Evolutionary conservation across 148 eudicot genomes (phyloP).

Genomic region (Chenopodium formosanum): DNA sequence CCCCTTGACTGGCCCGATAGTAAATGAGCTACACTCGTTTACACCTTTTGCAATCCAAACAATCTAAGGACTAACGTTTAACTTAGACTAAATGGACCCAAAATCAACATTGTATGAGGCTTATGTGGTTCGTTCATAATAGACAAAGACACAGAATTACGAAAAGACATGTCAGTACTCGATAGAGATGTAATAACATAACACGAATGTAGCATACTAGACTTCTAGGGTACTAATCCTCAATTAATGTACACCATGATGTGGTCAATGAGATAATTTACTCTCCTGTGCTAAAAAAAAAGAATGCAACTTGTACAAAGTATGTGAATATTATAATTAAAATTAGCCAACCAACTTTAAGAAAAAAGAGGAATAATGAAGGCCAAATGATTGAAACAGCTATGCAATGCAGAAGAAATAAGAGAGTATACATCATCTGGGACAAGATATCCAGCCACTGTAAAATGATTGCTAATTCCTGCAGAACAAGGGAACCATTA

Average conservation of each 20-base stretch:
- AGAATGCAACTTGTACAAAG: neutral
- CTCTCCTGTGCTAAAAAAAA: too few relatives aligned
- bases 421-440: conserved; percentile 8
- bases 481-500: conserved; percentile 17
- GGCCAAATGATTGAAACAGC: conserved; percentile 21
- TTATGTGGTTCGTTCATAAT: too few relatives aligned
- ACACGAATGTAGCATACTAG: too few relatives aligned
- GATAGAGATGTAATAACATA: neutral
- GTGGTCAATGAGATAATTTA: too few relatives aligned
- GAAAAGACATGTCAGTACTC: too few relatives aligned
- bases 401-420: neutral
- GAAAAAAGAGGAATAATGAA: neutral
- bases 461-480: conserved; percentile 25
- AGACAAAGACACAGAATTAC: too few relatives aligned
- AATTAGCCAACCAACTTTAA: neutral
- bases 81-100: neutral
- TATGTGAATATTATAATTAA: too few relatives aligned
- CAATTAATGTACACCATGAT: neutral
- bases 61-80: neutral
- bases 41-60: neutral
- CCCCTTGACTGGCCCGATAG: neutral
- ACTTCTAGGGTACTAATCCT: too few relatives aligned
- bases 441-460: conserved; percentile 20
- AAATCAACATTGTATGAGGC: too few relatives aligned
- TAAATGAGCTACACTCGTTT: neutral